Evolutionary conservation across 1,139 yeast genomes (phyloP), one percentile per base, ranked within the genome.

Genomic region (Zygoascus meyerae): DNA sequence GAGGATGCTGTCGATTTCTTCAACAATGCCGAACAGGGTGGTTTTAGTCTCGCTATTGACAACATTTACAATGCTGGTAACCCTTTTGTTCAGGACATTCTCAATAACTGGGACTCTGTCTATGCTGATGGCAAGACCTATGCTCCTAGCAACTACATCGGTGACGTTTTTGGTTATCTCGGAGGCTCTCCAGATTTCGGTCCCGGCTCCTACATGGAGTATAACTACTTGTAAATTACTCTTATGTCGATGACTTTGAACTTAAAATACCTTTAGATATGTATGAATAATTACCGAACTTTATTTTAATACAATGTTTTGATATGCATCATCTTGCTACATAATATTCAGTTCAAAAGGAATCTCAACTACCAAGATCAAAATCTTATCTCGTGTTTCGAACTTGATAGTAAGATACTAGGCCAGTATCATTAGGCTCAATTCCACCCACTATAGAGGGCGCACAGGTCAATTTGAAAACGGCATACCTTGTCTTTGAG

Each of bases 131-230:
- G 61, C 36, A 67, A 69, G 48, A 67, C 69, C 49, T 68, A 61
- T 52, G 62, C 66, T 44, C 69, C 83, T 15, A 66, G 65, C 31
- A 78, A 78, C 67, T 80, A 79, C 59, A 68, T 78, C 48, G 86
- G 86, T 50, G 85, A 80, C 58, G 71, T 77, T 49, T 74, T 70
- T 53, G 79, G 75, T 44, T 70, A 81, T 41, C 70, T 79, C 18
- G 68, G 67, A n/a, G 68, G 67, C n/a, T 49, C 53, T 36, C 62
- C 62, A n/a, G 55, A 58, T 49, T 58, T 58, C 42, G 62, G 62
- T 9, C 55, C 58, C 11, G 47, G 45, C n/a, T 35, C 45, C 15
- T 35, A 29, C 29, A 35, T 18, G 26, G 39, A 34, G 6, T 42
- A 42, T 29, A 34, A 42, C 21, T 42, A 42, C 7, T 18, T 35